Percentiles rank a stretch among this genome's conserved stretches.
Conservation (phyloP, 768 basidiomycete species). For the Leccinum ochraceum region DNA sequence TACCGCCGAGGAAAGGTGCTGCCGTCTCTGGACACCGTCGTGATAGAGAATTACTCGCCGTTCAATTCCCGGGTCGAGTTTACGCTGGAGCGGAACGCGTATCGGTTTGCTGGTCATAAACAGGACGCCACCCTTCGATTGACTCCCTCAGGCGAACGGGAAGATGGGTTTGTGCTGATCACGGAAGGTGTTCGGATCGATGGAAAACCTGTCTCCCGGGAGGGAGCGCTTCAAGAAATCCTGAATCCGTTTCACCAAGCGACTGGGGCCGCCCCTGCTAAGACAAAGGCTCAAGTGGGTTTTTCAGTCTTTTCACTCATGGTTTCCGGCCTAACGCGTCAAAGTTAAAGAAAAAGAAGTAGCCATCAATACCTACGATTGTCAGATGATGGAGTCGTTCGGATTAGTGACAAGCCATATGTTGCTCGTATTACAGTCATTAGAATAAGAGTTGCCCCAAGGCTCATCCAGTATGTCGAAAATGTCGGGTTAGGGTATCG, state of each 20-base stretch:
- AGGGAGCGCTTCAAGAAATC: slow-evolving; percentile 23
- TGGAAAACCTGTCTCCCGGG: slow-evolving; percentile 22
- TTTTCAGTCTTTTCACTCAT: neutral
- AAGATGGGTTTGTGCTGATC: slow-evolving; percentile 24
- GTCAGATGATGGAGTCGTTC: slow-evolving; percentile 8
- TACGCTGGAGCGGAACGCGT: slow-evolving; percentile 28
- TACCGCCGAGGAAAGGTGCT: slow-evolving; percentile 20
- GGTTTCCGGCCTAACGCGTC: slow-evolving; percentile 9
- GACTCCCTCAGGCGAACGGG: slow-evolving; percentile 9
- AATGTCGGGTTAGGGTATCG: neutral
- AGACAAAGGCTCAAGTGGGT: slow-evolving; percentile 22
- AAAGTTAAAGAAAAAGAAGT: slow-evolving; percentile 23
- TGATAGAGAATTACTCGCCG: slow-evolving; percentile 25
- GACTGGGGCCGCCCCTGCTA: slow-evolving; percentile 3
- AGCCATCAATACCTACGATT: neutral
- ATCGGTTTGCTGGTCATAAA: slow-evolving; percentile 22
- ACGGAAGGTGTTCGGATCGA: slow-evolving; percentile 29
- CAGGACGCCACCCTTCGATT: slow-evolving; percentile 24
- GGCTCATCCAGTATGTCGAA: neutral
- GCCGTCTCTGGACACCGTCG: slow-evolving; percentile 28
- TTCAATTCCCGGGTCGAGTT: slow-evolving; percentile 23
- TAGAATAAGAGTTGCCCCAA: neutral
- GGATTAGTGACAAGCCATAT: neutral
- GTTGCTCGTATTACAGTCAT: neutral
- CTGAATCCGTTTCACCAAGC: slow-evolving; percentile 19